phyloP scores from a whole-genome alignment of 768 basidiomycete genomes.

The Podaxis sp. region DNA sequence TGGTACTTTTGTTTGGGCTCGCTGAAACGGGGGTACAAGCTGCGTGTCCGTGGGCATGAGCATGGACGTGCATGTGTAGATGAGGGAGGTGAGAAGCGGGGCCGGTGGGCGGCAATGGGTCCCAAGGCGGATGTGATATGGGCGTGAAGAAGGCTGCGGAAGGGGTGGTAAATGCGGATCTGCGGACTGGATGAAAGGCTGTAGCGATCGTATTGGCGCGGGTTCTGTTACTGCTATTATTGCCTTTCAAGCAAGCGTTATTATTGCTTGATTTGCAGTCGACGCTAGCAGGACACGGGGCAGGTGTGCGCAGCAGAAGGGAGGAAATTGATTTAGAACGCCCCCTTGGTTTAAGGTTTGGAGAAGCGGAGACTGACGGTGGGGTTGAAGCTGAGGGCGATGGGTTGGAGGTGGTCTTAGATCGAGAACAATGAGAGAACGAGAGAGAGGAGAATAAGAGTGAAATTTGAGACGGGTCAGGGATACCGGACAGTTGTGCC shows the following conservation, averaged over 20 bases:
- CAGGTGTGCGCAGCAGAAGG: background rate
- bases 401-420: background rate
- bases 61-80: background rate
- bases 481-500: background rate
- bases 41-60: background rate
- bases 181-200: background rate
- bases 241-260: background rate
- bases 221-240: background rate
- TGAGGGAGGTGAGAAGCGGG: background rate
- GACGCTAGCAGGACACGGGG: background rate
- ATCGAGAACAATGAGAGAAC: background rate
- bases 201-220: background rate
- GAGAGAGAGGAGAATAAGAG: background rate
- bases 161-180: background rate
- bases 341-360: background rate
- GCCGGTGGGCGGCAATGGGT: background rate
- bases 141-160: background rate
- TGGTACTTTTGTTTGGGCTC: background rate
- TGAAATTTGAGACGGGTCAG: conserved; percentile 7
- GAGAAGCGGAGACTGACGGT: background rate
- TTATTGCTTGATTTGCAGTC: background rate
- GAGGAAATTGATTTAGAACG: background rate
- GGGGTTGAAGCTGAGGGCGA: background rate
- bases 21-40: background rate
- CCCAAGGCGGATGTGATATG: conserved; percentile 10